Conservation (phyloP, 129 eudicot species). For the Helichrysum umbraculigerum region DNA sequence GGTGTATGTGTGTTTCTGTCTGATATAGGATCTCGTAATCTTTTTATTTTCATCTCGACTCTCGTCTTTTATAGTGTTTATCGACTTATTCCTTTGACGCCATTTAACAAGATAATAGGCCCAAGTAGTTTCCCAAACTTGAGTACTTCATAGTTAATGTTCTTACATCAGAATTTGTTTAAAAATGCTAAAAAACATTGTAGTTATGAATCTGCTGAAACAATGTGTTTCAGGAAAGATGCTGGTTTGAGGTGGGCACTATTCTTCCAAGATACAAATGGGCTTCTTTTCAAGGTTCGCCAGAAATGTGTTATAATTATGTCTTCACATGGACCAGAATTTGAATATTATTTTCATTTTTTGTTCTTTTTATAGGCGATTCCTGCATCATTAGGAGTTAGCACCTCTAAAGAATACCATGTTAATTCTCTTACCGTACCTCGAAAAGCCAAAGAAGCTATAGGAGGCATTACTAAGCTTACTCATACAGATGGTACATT, state of each 20-base stretch:
- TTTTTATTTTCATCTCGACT: neutral
- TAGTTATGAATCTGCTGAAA: neutral
- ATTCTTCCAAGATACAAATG: constrained; percentile 97
- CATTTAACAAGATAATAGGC: neutral
- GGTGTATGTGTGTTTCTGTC: neutral
- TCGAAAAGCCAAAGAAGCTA: constrained; percentile 97
- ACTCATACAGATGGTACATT: constrained; percentile 85
- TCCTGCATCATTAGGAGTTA: constrained; percentile 93
- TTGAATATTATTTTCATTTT: constrained; percentile 5
- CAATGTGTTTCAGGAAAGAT: constrained; percentile 61
- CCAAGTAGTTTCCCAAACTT: neutral
- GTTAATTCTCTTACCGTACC: constrained; percentile 97
- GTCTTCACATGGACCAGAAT: constrained; percentile 7
- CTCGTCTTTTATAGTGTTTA: neutral
- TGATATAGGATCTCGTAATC: neutral
- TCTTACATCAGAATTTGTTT: neutral
- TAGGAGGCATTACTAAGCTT: constrained; percentile 93
- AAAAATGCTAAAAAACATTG: neutral
- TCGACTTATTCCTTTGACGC: no score
- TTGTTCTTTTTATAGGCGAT: constrained; percentile 54
- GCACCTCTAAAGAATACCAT: constrained; percentile 74
- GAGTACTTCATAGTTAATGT: neutral
- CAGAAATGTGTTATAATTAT: neutral
- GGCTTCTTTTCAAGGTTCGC: constrained; percentile 91
- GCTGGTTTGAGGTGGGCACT: constrained; percentile 88